These are phyloP conservation scores for Actinomortierella wolfii DNA, from an alignment of 371 early-diverging fungal species.

Conservation along the genomic window DNA sequence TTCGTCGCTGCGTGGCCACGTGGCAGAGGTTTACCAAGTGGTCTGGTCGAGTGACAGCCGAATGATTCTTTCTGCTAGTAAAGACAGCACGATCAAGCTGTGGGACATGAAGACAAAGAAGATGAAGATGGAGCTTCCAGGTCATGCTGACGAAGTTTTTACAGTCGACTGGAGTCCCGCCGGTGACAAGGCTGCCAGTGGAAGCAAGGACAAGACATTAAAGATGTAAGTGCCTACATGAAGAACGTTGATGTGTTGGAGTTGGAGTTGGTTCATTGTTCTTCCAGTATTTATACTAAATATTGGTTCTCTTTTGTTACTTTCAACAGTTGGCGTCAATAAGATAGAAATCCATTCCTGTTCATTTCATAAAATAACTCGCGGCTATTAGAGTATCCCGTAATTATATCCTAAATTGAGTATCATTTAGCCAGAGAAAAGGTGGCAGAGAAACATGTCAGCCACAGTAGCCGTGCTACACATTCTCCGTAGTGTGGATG, in stretches of 20 bases:
- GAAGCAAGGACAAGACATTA: slow-evolving; percentile 90
- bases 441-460: too few relatives aligned
- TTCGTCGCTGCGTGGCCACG: slow-evolving; percentile 91
- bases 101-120: slow-evolving; percentile 92
- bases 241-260: neutral
- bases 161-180: slow-evolving; percentile 95
- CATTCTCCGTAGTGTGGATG: too few relatives aligned
- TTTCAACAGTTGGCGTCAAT: too few relatives aligned
- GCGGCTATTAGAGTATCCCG: too few relatives aligned
- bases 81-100: slow-evolving; percentile 92
- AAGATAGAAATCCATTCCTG: too few relatives aligned
- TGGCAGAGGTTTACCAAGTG: slow-evolving; percentile 93
- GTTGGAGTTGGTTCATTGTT: neutral
- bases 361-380: too few relatives aligned
- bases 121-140: slow-evolving; percentile 91
- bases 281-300: too few relatives aligned
- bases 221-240: slow-evolving; percentile 62
- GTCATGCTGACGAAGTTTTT: slow-evolving; percentile 96
- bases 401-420: too few relatives aligned
- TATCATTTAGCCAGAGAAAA: too few relatives aligned
- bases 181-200: slow-evolving; percentile 91
- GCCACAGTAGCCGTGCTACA: too few relatives aligned
- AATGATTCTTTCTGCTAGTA: slow-evolving; percentile 87
- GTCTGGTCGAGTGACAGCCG: slow-evolving; percentile 93
- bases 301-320: too few relatives aligned